Percentiles rank a stretch among this genome's conserved stretches.
phyloP scores from a whole-genome alignment of 352 stramenopile species.

The Peronosclerospora sorghi region DNA sequence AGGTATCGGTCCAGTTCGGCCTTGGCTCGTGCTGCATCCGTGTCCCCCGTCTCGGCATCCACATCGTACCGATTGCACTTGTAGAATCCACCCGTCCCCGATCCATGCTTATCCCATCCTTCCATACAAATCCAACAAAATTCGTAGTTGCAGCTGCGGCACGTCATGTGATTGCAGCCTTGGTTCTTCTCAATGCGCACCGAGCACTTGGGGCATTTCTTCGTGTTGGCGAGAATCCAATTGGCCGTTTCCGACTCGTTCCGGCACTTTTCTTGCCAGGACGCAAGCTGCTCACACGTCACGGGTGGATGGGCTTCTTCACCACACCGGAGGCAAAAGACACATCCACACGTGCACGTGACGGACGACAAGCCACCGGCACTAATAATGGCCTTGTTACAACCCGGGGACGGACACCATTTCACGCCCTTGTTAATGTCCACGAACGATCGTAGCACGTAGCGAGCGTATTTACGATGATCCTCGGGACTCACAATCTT shows the following conservation, averaged over 20 bases:
- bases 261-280: conserved; percentile 95
- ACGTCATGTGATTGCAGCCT: conserved; percentile 99
- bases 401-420: conserved; percentile 95
- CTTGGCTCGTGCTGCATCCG: conserved; percentile 89
- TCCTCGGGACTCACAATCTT: conserved; percentile 56
- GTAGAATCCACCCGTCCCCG: conserved; percentile 97
- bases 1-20: conserved; percentile 97
- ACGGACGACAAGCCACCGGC: conserved; percentile 72
- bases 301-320: conserved; percentile 94
- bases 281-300: conserved; percentile 85
- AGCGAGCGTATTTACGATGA: conserved; percentile 86
- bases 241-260: conserved; percentile 99
- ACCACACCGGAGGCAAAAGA: conserved; percentile 90
- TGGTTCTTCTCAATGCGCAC: conserved; percentile 99
- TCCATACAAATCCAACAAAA: conserved; percentile 99
- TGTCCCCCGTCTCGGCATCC: conserved; percentile 36
- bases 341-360: conserved; percentile 70
- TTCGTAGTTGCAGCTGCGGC: conserved; percentile 86
- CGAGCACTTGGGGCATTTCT: conserved; percentile 97
- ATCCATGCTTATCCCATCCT: conserved; percentile 92
- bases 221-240: conserved; percentile 99
- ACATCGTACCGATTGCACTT: conserved; percentile 98
- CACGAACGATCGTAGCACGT: conserved; percentile 94
- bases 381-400: conserved; percentile 89
- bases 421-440: conserved; percentile 95